phyloP scores from a whole-genome alignment of 148 eudicot species.

The Tetragonia tetragonoides region DNA sequence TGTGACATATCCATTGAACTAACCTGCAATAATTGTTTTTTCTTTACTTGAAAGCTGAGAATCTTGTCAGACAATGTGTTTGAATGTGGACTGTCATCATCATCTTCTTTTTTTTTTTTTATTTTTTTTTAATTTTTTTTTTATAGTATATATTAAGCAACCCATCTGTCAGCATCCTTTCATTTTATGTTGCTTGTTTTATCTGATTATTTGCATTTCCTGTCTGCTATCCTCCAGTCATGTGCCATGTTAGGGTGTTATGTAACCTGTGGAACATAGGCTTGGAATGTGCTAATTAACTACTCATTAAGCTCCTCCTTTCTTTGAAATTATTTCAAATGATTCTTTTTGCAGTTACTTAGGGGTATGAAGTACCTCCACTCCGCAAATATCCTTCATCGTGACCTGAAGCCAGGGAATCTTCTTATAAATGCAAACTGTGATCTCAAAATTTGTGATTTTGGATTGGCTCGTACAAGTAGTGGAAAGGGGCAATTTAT shows the following conservation, averaged over 20 bases:
- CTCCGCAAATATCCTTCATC: slow-evolving; percentile 83
- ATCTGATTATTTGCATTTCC: background rate
- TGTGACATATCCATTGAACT: no score
- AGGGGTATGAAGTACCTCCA: slow-evolving; percentile 81
- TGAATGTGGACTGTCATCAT: background rate
- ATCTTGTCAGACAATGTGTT: background rate
- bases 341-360: slow-evolving; percentile 47
- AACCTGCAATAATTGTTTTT: no score
- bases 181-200: background rate
- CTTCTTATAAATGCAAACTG: slow-evolving; percentile 80
- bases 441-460: slow-evolving; percentile 81
- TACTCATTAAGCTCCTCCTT: background rate
- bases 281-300: background rate
- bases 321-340: slow-evolving; percentile 5
- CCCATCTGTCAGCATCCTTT: no score
- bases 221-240: background rate
- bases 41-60: background rate
- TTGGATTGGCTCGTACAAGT: slow-evolving; percentile 77
- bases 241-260: background rate
- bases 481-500: slow-evolving; percentile 69
- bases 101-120: background rate
- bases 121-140: background rate
- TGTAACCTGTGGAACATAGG: background rate
- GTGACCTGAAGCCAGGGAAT: slow-evolving; percentile 80
- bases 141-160: no score